Percentiles rank a stretch among this genome's conserved stretches.
Evolutionary conservation across 176 grass and related monocot species (phyloP).

Genomic region (Ensete glaucum): DNA sequence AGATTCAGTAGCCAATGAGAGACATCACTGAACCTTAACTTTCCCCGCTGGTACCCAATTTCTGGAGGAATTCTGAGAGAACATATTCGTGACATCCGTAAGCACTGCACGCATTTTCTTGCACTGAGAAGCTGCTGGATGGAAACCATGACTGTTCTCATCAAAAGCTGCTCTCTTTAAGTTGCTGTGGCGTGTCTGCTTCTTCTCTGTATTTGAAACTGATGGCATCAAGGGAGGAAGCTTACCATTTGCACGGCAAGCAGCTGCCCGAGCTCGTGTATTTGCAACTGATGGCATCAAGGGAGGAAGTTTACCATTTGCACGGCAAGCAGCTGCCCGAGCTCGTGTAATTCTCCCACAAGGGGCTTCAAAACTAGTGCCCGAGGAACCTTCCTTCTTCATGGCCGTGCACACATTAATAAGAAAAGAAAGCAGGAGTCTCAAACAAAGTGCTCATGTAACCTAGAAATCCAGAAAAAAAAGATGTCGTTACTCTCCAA

Average conservation of each 20-base stretch:
- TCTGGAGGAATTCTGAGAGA: conserved; percentile 22
- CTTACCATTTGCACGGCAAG: conserved; percentile 18
- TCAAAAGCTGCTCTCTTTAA: conserved; percentile 39
- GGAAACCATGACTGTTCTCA: conserved; percentile 29
- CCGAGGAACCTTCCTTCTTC: conserved; percentile 39
- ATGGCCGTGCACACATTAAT: conserved; percentile 29
- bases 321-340: conserved; percentile 29
- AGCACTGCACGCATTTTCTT: conserved; percentile 40
- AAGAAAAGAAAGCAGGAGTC: neutral
- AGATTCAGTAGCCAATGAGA: neutral
- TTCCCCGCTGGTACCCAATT: conserved; percentile 16
- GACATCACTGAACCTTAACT: conserved; percentile 34
- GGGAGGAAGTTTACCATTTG: conserved; percentile 21
- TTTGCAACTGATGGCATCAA: conserved; percentile 17
- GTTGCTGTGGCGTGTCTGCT: conserved; percentile 15
- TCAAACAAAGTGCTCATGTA: neutral
- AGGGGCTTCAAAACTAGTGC: conserved; percentile 20
- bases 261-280: conserved; percentile 44
- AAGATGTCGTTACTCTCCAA: neutral
- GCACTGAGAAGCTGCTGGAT: conserved; percentile 22
- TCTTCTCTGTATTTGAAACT: conserved; percentile 20
- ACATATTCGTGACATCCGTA: conserved; percentile 46
- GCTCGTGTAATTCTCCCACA: conserved; percentile 45
- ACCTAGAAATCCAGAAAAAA: neutral
- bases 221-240: conserved; percentile 18